These are phyloP conservation scores for Phytophthora pistaciae DNA, from an alignment of 352 stramenopile species.

Conservation along the genomic window DNA sequence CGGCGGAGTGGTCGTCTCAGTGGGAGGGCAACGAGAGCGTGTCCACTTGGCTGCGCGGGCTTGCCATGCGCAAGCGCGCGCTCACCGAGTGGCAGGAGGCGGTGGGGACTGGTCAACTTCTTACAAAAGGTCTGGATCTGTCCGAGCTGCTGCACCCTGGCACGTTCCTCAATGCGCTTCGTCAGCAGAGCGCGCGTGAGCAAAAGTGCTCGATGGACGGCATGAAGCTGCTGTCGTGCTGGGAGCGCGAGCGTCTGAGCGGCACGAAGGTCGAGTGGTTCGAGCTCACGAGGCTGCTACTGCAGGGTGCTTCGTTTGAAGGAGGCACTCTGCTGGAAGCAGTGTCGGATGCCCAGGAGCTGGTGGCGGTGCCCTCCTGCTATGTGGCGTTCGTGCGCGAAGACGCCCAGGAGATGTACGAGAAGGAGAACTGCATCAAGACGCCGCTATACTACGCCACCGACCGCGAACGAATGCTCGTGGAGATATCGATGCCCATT, in stretches of 20 bases:
- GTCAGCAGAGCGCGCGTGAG: constrained; percentile 91
- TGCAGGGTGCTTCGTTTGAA: constrained; percentile 92
- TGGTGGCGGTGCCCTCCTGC: constrained; percentile 83
- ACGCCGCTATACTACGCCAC: constrained; percentile 86
- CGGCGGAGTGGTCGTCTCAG: constrained; percentile 78
- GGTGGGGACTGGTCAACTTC: constrained; percentile 62
- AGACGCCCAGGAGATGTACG: constrained; percentile 79
- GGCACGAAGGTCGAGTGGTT: constrained; percentile 77
- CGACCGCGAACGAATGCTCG: constrained; percentile 79
- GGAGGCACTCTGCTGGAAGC: constrained; percentile 81
- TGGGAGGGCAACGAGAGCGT: constrained; percentile 86
- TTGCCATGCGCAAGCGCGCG: constrained; percentile 86
- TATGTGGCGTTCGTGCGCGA: constrained; percentile 85
- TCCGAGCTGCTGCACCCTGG: constrained; percentile 93
- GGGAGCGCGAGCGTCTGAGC: constrained; percentile 77
- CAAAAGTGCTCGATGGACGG: constrained; percentile 91
- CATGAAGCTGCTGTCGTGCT: constrained; percentile 92
- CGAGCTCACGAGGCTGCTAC: constrained; percentile 78
- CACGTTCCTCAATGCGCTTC: constrained; percentile 95
- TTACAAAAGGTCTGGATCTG: constrained; percentile 85
- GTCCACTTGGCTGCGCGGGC: constrained; percentile 78
- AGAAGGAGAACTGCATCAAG: constrained; percentile 78
- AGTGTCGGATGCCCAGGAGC: constrained; percentile 82
- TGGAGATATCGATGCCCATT: constrained; percentile 87
- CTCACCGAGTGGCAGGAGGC: constrained; percentile 88